phyloP scores from a whole-genome alignment of 495 filamentous ascomycete species.

The Annulohypoxylon stygium region DNA sequence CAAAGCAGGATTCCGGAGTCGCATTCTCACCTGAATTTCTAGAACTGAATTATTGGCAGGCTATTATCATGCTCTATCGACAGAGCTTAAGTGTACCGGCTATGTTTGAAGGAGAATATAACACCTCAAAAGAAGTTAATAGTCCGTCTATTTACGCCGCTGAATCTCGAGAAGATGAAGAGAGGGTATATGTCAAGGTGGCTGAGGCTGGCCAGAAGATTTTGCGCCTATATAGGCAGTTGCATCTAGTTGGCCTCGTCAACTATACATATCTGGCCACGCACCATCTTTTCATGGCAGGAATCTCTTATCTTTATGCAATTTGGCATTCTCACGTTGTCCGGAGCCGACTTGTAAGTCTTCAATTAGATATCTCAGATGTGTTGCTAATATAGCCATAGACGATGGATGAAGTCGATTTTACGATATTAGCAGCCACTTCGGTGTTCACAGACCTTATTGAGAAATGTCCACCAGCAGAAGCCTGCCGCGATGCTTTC shows the following conservation, averaged over 20 bases:
- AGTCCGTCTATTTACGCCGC: conserved; percentile 62
- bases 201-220: conserved; percentile 96
- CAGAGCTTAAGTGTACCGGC: conserved; percentile 91
- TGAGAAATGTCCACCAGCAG: conserved; percentile 66
- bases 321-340: conserved; percentile 96
- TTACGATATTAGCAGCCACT: conserved; percentile 93
- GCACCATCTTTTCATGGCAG: conserved; percentile 97
- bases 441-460: conserved; percentile 68
- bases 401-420: conserved; percentile 95
- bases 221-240: conserved; percentile 86
- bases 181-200: conserved; percentile 90
- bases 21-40: conserved; percentile 87
- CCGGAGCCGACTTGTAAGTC: conserved; percentile 80
- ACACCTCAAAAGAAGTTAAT: conserved; percentile 70
- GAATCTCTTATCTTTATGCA: conserved; percentile 95
- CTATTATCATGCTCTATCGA: conserved; percentile 95
- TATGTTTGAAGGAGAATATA: conserved; percentile 82
- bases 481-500: conserved; percentile 92
- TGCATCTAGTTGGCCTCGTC: conserved; percentile 88
- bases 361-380: neutral
- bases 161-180: conserved; percentile 82
- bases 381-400: conserved; percentile 58
- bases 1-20: conserved; percentile 82
- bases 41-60: conserved; percentile 97
- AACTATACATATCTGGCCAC: conserved; percentile 98